Base-by-base conservation (phyloP, 2,329 filamentous ascomycete genomes). In the Clarireedia paspali region DNA sequence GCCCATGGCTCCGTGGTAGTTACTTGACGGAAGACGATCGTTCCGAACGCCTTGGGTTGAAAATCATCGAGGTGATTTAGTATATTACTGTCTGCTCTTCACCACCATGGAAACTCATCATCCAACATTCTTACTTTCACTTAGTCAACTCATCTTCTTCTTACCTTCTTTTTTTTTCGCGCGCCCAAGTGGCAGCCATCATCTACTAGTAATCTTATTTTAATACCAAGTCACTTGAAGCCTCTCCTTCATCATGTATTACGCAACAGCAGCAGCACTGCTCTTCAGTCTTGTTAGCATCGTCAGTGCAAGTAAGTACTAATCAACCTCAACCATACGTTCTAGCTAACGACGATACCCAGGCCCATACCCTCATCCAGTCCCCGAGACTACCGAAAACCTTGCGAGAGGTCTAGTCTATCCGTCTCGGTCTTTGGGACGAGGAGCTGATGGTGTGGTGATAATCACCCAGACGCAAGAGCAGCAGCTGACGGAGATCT, bases 171-270 rank as follows among this genome's bases (percentile, higher is more conserved):
- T 64, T 61, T 64, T 61, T 53, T 60, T 34, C 50, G 63, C 64
- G 66, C 66, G 65, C 65, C 64, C 66, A 49, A 67, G 64, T 57
- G 64, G 64, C 63, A 59, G 65, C 64, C 62, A 59, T 59, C 57
- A 27, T 58, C 50, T 59, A 62, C 61, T 60, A 58, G 52, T 57
- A 50, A 60, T 55, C 52, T 55, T 27, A 45, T 36, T 55, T 44
- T 52, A 53, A 48, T 51, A 48, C 42, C 36, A n/a, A 14, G 1
- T 14, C 51, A 59, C 55, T 42, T 40, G 39, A 23, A 27, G 12
- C 5, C n/a, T 26, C 36, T 40, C 45, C 15, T 44, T 56, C 60
- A 66, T 57, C 58, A 68, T 68, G 66, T 52, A 61, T 49, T 60
- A 66, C 50, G 42, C 59, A 50, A 59, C 60, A 39, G 26, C 62